Evolutionary conservation across 345 rosid species (phyloP), one percentile per base, ranked within the genome.

Genomic region (Lumnitzera racemosa): DNA sequence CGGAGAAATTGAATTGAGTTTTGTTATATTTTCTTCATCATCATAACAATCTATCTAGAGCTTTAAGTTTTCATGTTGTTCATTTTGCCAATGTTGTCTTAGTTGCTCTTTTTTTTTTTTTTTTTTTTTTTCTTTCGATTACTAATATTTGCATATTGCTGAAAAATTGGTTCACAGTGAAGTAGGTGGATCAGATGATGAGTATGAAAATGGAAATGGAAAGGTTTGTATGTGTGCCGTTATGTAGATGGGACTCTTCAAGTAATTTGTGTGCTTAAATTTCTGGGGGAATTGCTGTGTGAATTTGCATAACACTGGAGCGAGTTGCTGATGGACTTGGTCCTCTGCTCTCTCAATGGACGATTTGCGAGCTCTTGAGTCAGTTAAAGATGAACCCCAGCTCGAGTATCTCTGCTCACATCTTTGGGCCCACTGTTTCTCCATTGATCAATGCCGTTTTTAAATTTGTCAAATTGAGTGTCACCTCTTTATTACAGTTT

Each of bases 201-300:
- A 84, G 65, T 71, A 75, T 25, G 82, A 82, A 50, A 57, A 64
- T 47, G 82, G 86, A 61, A 74, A 41, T 13, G 88, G 75, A 75
- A 73, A 76, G 72, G 79, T 73, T 54, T 87, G 90, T 71, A 67
- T 81, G 2, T 87, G 95, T 61, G 70, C 69, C 54, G 75, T 87
- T 69, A 87, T 87, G 90, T 87, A 73, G 78, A 68, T 62, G 47
- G 49, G 41, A 13, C 15, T 31, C 29, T 10, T 6, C 36, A 5
- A 23, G 56, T 14, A 53, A 31, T 8, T 15, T 15, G 23, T 53
- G n/a, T 49, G 52, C 43, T 36, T 4, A 36, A 36, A 36, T 36
- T 5, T 5, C 7, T 0, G 11, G 5, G 43, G 10, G 11, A 36
- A 36, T 2, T 36, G 43, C 10, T 9, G 43, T 36, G 7, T 36